These are phyloP conservation scores for Quercus lobata DNA, from an alignment of 331 rosid species.

Conservation along the genomic window DNA sequence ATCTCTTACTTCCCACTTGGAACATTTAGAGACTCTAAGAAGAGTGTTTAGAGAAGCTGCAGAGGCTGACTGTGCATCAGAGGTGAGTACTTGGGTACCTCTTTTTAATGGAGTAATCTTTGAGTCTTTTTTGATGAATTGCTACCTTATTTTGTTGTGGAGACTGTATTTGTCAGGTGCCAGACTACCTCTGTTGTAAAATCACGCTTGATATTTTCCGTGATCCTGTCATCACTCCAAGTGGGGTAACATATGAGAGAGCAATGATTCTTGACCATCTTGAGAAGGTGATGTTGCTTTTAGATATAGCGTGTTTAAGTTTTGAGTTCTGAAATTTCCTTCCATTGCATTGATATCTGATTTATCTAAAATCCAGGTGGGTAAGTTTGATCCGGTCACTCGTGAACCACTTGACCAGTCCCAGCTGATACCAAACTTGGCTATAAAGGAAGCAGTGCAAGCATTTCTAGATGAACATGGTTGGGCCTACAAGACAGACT, in stretches of 20 bases:
- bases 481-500: slow-evolving; percentile 73
- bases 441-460: slow-evolving; percentile 79
- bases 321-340: neutral
- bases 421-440: slow-evolving; percentile 69
- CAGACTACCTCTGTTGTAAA: slow-evolving; percentile 84
- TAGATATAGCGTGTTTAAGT: neutral
- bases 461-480: slow-evolving; percentile 68
- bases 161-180: slow-evolving; percentile 50
- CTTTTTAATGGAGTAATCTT: neutral
- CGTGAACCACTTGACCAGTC: slow-evolving; percentile 56
- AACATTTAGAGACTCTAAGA: slow-evolving; percentile 51
- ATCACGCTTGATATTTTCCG: slow-evolving; percentile 83
- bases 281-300: slow-evolving; percentile 48
- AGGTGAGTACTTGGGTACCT: slow-evolving; percentile 37
- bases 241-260: slow-evolving; percentile 86
- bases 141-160: neutral
- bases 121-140: neutral
- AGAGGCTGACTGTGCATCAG: slow-evolving; percentile 59
- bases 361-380: slow-evolving; percentile 46
- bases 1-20: slow-evolving; percentile 23
- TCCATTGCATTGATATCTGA: neutral
- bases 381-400: slow-evolving; percentile 71
- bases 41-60: slow-evolving; percentile 57
- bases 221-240: slow-evolving; percentile 90
- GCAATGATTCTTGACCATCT: slow-evolving; percentile 83